Evolutionary conservation across 176 grass and related monocot genomes (phyloP), one percentile per base, ranked within the genome.

Genomic region (Oropetium thomaeum): DNA sequence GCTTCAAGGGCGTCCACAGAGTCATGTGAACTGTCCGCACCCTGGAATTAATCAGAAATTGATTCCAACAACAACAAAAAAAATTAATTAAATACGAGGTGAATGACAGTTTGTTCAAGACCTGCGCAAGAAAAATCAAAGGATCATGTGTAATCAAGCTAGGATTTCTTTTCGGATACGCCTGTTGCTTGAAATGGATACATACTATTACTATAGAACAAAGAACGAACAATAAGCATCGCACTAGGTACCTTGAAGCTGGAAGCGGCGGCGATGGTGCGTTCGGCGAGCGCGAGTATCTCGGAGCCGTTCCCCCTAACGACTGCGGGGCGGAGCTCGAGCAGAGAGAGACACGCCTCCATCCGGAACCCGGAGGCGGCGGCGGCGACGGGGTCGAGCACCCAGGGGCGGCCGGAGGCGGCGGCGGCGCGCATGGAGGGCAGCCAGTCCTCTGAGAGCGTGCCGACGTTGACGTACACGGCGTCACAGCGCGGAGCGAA

Each of bases 291-390:
- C 17, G 90, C 88, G 22, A 97, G 86, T 55, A 97, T 97, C 83
- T 97, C 88, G 2, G 94, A 97, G 0, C 88, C 88, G 41, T 93
- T 97, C n/a, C 95, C 94, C 71, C 90, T 84, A 33, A 93, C 84
- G 30, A 93, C 84, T 7, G 83, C 75, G 22, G 90, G 90, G n/a
- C 67, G 32, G 69, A 91, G 78, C 2, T 51, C 62, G 19, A 97
- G 65, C 51, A 97, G 79, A n/a, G 75, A 52, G 47, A 93, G 88
- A 74, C 95, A 97, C 7, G 86, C 70, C 53, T 93, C 84, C 88
- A 97, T 92, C 57, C 91, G 83, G 78, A 89, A 93, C 5, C 75
- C 80, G 2, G 95, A 93, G 33, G 84, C 95, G 0, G 88, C 90
- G 14, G 38, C 81, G 4, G 95, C 95, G 17, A 89, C 91, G 25